Base-by-base conservation (phyloP, 2,329 filamentous ascomycete genomes). In the Fusarium sp. region DNA sequence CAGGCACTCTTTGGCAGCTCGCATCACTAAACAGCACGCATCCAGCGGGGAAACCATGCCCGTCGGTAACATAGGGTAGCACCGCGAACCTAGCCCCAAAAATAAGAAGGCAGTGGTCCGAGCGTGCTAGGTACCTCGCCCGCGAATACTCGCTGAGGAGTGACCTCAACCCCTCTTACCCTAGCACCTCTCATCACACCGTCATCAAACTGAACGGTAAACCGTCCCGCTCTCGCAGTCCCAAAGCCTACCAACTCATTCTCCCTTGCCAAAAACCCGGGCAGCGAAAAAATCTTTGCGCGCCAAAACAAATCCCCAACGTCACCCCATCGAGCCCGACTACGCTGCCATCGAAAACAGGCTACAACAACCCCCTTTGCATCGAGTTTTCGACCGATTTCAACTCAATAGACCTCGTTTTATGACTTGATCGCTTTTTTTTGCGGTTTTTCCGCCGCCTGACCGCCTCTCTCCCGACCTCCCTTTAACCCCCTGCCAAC, bases 361-460 rank as follows among this genome's bases (percentile, higher is more conserved):
- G 68, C 80, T 78, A 82, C 83, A 80, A 82, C 80, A 79, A 81
- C 81, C 79, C 77, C 63, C 80, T 82, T 83, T 83, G 78, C 81
- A 89, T 88, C 88, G 77, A 75, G 77, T 72, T 71, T 72, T 76
- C 75, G 68, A 69, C 73, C 85, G 85, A 86, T 80, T 84, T 81
- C 77, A 78, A 78, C 83, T 81, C 84, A 80, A 80, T 83, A 89
- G 85, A 83, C 83, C 78, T 79, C 79, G 79, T 81, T 86, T 86
- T 88, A 89, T 88, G 84, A 82, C 80, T 81, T 87, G 82, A 89
- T 85, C 84, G 84, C 84, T 81, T 88, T 91, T 88, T 90, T 84
- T 84, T 76, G 84, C 84, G 87, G 84, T 78, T 84, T 87, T 87
- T 88, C 84, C 85, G 83, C 81, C 80, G 79, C 80, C 80, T 81